phyloP scores from a whole-genome alignment of 2,329 filamentous ascomycete species.

The Colletotrichum cuscutae region DNA sequence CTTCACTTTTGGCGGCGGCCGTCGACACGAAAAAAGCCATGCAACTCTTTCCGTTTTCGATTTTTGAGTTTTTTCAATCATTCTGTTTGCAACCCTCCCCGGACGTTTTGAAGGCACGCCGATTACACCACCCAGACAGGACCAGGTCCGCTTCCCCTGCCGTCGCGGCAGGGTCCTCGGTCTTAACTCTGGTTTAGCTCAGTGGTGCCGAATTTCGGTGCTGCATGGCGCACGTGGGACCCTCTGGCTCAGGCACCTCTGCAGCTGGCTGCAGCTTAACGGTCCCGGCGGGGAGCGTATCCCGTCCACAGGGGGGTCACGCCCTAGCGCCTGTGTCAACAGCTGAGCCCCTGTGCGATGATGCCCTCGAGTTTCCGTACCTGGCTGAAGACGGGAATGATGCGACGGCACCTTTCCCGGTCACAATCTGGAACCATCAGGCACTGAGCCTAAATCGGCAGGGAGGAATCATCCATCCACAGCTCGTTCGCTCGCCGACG shows the following conservation, averaged over 20 bases:
- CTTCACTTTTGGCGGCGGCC: slow-evolving; percentile 20
- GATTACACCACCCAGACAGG: neutral
- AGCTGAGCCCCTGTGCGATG: slow-evolving; percentile 20
- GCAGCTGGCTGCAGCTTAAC: slow-evolving; percentile 29
- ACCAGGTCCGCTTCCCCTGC: slow-evolving; percentile 22
- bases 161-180: slow-evolving; percentile 12
- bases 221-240: slow-evolving; percentile 34
- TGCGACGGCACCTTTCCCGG: neutral
- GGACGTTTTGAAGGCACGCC: slow-evolving; percentile 22
- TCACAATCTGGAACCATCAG: slow-evolving; percentile 11
- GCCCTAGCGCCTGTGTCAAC: slow-evolving; percentile 15
- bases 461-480: neutral
- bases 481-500: neutral
- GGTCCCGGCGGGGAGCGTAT: slow-evolving; percentile 18
- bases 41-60: slow-evolving; percentile 31
- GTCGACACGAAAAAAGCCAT: neutral
- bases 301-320: slow-evolving; percentile 10
- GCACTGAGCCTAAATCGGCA: slow-evolving; percentile 3
- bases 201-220: slow-evolving; percentile 30
- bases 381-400: slow-evolving; percentile 3
- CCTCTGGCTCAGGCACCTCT: slow-evolving; percentile 30
- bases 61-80: slow-evolving; percentile 24
- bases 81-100: slow-evolving; percentile 31
- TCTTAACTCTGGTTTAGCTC: slow-evolving; percentile 19
- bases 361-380: slow-evolving; percentile 19